Evolutionary conservation across 306 rosid genomes (phyloP).

Genomic region (Comarum palustre): DNA sequence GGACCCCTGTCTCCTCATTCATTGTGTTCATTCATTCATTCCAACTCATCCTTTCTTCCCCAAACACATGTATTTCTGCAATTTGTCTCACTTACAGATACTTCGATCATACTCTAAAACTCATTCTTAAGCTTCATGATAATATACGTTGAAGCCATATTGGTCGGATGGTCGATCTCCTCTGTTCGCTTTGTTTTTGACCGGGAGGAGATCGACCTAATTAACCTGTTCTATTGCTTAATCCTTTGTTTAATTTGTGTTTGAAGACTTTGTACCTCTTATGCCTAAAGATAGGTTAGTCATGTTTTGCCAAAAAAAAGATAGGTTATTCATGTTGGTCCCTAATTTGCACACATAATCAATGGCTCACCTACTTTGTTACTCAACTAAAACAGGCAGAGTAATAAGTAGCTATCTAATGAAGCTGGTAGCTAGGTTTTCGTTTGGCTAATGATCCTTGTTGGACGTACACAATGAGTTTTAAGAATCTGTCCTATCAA

Average conservation of each 20-base stretch:
- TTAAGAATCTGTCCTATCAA: neutral
- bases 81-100: conserved; percentile 7
- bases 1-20: conserved; percentile 8
- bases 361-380: neutral
- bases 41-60: neutral
- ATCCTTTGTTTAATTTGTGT: neutral
- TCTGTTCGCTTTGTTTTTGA: neutral
- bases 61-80: conserved; percentile 17
- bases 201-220: neutral
- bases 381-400: neutral
- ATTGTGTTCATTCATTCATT: conserved; percentile 2
- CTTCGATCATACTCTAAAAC: neutral
- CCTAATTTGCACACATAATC: neutral
- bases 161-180: neutral
- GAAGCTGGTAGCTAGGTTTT: neutral
- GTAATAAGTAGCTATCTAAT: neutral
- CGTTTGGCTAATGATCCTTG: neutral
- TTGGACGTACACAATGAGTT: neutral
- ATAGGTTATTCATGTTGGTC: neutral
- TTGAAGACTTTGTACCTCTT: neutral
- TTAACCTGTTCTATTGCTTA: neutral
- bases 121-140: neutral
- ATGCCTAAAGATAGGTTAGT: neutral
- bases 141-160: neutral
- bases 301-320: neutral